Evolutionary conservation across 2,329 filamentous ascomycete species (phyloP), one percentile per base, ranked within the genome.

Genomic region (Alternaria sp.): DNA sequence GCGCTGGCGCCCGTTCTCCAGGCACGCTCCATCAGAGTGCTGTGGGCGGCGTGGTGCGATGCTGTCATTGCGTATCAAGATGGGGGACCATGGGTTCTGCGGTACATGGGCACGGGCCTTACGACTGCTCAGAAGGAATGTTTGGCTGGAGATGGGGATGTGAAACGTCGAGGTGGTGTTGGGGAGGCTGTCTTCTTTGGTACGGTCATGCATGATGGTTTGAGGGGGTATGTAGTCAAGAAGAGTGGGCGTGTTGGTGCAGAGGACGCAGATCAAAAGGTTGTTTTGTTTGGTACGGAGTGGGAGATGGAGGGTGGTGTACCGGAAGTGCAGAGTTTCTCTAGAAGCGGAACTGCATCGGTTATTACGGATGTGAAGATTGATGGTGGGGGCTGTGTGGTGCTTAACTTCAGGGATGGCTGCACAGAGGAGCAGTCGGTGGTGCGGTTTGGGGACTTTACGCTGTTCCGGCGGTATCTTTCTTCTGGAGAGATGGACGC

Each of bases 41-140:
- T 71, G 4, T 77, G 72, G 72, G 46, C 60, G 17, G 74, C 72
- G 23, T 77, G 74, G 74, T 75, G 73, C 52, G 74, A 77, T 54
- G 49, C 56, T 5, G 45, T 69, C 10, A 53, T 71, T 13, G 56
- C 56, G 0, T 36, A 56, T 13, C 13, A 14, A 33, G 29, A 56
- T 28, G 4, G 41, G n/a, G 4, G n/a, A 21, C n/a, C 6, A 5
- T 56, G 50, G 42, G 45, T 39, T 5, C 39, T 68, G 7, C n/a
- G 29, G 7, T 74, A 75, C 49, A 42, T 26, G 2, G 72, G 72
- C 10, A 61, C 58, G 9, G 56, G 66, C 14, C 63, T 75, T 4
- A 62, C 53, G 3, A 2, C 40, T 0, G 5, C 41, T 0, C 69
- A 72, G 53, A 51, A 34, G 17, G 23, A 34, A 9, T 26, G 54